Conservation (phyloP, 2,329 filamentous ascomycete genomes). For the Nemania diffusa region DNA sequence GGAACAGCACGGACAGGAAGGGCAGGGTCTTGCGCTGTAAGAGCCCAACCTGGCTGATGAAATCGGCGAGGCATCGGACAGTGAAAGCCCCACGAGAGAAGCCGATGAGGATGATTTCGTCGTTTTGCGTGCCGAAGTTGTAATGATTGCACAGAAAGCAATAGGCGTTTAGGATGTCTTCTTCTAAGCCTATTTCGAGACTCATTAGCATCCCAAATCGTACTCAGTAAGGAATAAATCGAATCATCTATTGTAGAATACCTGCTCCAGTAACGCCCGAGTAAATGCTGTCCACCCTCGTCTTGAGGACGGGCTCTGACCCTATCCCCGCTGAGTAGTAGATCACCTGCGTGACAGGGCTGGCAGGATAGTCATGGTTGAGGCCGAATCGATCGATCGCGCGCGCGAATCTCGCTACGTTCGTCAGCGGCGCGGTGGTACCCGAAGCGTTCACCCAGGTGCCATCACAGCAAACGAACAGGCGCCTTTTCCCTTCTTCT, state of each 20-base stretch:
- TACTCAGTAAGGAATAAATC: neutral
- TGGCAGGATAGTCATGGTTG: neutral
- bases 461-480: constrained; percentile 39
- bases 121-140: constrained; percentile 35
- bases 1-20: constrained; percentile 22
- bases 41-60: constrained; percentile 43
- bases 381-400: constrained; percentile 25
- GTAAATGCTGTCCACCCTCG: constrained; percentile 21
- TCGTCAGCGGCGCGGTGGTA: constrained; percentile 26
- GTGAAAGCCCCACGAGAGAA: constrained; percentile 56
- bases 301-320: constrained; percentile 20
- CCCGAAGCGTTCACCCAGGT: constrained; percentile 35
- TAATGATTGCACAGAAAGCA: constrained; percentile 37
- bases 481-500: constrained; percentile 22
- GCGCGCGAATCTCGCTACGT: constrained; percentile 38
- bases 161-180: constrained; percentile 34
- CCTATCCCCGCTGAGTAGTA: constrained; percentile 34
- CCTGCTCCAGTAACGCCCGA: constrained; percentile 28
- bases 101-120: constrained; percentile 52
- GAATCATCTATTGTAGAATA: neutral
- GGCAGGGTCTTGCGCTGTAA: constrained; percentile 23
- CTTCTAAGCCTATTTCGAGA: constrained; percentile 13
- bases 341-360: constrained; percentile 20
- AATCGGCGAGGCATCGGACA: constrained; percentile 50
- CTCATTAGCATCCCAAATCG: neutral